Conservation (phyloP, 2,329 filamentous ascomycete genomes). For the Gnomoniopsis smithogilvyi region DNA sequence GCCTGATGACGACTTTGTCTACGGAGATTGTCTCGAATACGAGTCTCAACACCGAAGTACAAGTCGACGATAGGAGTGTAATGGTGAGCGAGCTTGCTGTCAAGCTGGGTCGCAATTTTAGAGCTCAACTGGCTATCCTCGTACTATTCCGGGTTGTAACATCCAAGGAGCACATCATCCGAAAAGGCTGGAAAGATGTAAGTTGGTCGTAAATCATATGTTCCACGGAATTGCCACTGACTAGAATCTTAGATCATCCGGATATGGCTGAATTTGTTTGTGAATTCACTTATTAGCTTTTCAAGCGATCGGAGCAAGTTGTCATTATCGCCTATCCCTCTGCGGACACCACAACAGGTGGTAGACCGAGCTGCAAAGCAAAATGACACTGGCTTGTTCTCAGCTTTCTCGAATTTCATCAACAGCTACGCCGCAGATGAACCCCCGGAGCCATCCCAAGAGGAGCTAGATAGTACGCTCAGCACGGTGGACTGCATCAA, state of each 20-base stretch:
- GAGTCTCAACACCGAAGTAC: slow-evolving; percentile 88
- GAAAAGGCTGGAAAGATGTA: slow-evolving; percentile 75
- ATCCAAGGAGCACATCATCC: slow-evolving; percentile 75
- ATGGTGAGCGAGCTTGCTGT: slow-evolving; percentile 99
- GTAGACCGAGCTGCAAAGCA: slow-evolving; percentile 81
- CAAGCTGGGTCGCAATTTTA: slow-evolving; percentile 89
- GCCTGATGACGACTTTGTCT: slow-evolving; percentile 85
- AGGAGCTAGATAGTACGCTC: slow-evolving; percentile 92
- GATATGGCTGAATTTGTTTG: slow-evolving; percentile 93
- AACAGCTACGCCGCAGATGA: slow-evolving; percentile 99
- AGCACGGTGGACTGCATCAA: slow-evolving; percentile 93
- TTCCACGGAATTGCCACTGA: slow-evolving; percentile 30
- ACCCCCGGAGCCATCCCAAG: slow-evolving; percentile 93
- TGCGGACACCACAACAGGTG: slow-evolving; percentile 87
- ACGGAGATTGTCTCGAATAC: slow-evolving; percentile 77
- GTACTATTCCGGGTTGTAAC: slow-evolving; percentile 92
- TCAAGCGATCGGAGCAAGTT: slow-evolving; percentile 59
- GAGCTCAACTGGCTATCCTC: slow-evolving; percentile 88
- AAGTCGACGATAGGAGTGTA: slow-evolving; percentile 84
- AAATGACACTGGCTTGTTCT: slow-evolving; percentile 82
- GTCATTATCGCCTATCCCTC: slow-evolving; percentile 75
- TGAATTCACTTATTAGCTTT: slow-evolving; percentile 88
- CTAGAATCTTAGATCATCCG: slow-evolving; percentile 64
- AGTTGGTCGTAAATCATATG: slow-evolving; percentile 32
- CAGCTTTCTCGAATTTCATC: slow-evolving; percentile 92